Conservation (phyloP, 441 rosid species). For the Raphanus hybrid region DNA sequence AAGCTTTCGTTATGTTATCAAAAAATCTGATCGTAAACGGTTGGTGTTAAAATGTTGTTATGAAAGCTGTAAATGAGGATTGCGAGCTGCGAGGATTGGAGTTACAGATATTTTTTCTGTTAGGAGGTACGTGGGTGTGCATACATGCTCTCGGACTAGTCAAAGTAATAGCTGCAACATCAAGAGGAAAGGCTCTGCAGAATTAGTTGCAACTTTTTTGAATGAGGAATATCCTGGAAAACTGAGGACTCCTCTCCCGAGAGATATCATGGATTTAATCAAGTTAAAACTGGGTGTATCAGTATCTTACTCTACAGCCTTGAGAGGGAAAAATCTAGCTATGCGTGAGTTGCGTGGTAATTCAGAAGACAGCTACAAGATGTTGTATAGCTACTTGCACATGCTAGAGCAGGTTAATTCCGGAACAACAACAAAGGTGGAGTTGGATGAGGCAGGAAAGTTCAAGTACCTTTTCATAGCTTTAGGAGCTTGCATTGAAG, state of each 20-base stretch:
- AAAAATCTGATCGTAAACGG: background rate
- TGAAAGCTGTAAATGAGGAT: background rate
- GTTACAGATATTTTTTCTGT: background rate
- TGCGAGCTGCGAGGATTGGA: background rate
- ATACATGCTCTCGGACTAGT: conserved; percentile 1
- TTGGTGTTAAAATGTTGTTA: background rate
- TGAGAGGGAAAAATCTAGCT: background rate
- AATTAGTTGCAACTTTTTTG: background rate
- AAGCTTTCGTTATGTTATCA: background rate
- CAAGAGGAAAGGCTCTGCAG: background rate
- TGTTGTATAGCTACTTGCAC: background rate
- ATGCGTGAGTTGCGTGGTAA: background rate
- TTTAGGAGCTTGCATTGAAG: background rate
- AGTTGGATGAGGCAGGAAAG: background rate
- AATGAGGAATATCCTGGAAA: background rate
- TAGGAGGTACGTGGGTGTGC: background rate
- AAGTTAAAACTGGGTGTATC: background rate
- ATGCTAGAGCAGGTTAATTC: background rate
- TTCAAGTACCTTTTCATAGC: background rate
- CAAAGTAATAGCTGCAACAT: background rate
- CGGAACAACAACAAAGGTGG: background rate
- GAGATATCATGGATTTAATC: background rate
- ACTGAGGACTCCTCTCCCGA: background rate
- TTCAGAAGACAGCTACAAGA: background rate
- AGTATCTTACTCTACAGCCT: background rate